A percentile compares a stretch with the other conserved stretches of the same genome.
Evolutionary conservation across 2,329 filamentous ascomycete species (phyloP).

Genomic region (Penicillium sp.): DNA sequence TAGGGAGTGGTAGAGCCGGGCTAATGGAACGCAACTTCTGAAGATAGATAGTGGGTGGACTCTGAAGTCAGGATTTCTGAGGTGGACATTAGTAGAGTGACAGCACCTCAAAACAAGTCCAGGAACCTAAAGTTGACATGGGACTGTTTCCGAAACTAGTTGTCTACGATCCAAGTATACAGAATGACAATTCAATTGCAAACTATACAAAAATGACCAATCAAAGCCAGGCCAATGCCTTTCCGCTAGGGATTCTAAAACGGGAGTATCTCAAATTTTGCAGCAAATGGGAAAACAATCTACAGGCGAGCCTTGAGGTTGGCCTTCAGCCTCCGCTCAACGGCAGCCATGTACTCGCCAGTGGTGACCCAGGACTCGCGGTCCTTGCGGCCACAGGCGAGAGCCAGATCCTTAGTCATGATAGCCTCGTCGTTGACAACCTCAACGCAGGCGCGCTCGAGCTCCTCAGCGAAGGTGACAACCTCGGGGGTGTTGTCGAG

Average conservation of each 20-base stretch:
- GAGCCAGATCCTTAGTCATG: slow-evolving; percentile 99
- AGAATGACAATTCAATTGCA: slow-evolving; percentile 7
- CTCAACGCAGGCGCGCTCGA: slow-evolving; percentile 91
- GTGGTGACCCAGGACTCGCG: slow-evolving; percentile 88
- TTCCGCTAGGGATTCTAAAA: slow-evolving; percentile 10
- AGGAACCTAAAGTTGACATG: too few relatives aligned
- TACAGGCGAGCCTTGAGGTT: slow-evolving; percentile 52
- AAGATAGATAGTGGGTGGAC: too few relatives aligned
- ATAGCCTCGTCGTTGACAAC: slow-evolving; percentile 90
- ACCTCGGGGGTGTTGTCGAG: slow-evolving; percentile 91
- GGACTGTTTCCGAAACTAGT: neutral
- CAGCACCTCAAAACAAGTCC: neutral
- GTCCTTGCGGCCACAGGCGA: slow-evolving; percentile 84
- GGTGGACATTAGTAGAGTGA: neutral
- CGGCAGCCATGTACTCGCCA: slow-evolving; percentile 83
- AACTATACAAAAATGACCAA: slow-evolving; percentile 17
- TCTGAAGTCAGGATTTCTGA: too few relatives aligned
- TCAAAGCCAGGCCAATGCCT: slow-evolving; percentile 8
- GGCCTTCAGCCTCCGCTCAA: slow-evolving; percentile 83
- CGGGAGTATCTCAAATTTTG: slow-evolving; percentile 15
- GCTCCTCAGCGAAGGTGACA: slow-evolving; percentile 81
- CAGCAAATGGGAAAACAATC: slow-evolving; percentile 16
- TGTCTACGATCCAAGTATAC: neutral
- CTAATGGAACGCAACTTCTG: neutral
- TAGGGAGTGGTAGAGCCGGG: neutral